phyloP scores from a whole-genome alignment of 768 basidiomycete genomes.

The Daedalea quercina region DNA sequence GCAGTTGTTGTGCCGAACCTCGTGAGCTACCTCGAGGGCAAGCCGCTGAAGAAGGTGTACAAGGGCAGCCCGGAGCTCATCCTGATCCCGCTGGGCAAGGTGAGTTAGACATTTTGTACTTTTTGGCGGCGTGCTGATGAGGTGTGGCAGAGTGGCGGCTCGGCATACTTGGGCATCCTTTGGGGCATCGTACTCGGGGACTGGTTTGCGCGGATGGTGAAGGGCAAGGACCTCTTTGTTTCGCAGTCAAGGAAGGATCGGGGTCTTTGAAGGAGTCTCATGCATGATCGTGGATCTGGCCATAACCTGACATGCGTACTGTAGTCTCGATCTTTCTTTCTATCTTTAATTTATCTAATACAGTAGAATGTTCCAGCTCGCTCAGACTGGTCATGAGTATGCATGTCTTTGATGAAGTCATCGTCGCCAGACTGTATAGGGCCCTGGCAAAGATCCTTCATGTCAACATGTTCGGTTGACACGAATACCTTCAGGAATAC shows the following conservation, averaged over 20 bases:
- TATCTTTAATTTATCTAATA: no score
- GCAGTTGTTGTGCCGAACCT: slow-evolving; percentile 44
- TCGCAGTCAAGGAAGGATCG: slow-evolving; percentile 6
- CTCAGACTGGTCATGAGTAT: no score
- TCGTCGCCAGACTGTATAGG: no score
- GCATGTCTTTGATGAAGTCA: no score
- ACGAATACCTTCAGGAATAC: no score
- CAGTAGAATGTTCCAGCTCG: no score
- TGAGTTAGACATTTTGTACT: slow-evolving; percentile 17
- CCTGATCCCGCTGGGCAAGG: slow-evolving; percentile 48
- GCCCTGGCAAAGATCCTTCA: no score
- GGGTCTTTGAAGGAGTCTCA: slow-evolving; percentile 6
- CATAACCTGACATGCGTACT: no score
- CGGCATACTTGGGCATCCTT: slow-evolving; percentile 20
- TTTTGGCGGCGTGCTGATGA: neutral
- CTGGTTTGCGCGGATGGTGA: slow-evolving; percentile 18
- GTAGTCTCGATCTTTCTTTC: no score
- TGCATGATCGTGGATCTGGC: no score
- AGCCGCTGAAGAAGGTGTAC: slow-evolving; percentile 32
- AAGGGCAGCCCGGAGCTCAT: slow-evolving; percentile 47
- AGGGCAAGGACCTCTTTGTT: slow-evolving; percentile 23
- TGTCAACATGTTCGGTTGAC: no score
- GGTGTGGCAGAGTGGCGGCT: slow-evolving; percentile 19
- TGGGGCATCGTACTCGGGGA: slow-evolving; percentile 25
- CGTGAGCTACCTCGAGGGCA: slow-evolving; percentile 34